Percentiles rank a stretch among this genome's conserved stretches.
phyloP scores from a whole-genome alignment of 2,329 filamentous ascomycete genomes.

The Colletotrichum tropicicola region DNA sequence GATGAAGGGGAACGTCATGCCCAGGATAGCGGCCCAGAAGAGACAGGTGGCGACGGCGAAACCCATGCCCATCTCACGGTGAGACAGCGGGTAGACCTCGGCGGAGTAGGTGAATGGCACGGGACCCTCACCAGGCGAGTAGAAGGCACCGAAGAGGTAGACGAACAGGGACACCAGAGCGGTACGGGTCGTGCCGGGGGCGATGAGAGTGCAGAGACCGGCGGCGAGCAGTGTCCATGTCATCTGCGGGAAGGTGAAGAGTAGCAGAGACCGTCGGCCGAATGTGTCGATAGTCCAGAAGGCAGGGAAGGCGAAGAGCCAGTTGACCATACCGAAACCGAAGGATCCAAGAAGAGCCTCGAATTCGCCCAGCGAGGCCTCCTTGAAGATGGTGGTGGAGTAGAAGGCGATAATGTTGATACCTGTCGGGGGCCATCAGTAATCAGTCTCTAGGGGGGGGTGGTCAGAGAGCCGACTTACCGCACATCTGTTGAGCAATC shows the following conservation, averaged over 20 bases:
- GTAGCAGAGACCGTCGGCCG: conserved; percentile 61
- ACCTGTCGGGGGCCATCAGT: conserved; percentile 35
- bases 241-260: conserved; percentile 69
- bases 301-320: conserved; percentile 66
- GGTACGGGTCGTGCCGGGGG: conserved; percentile 38
- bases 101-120: conserved; percentile 76
- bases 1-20: conserved; percentile 71
- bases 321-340: conserved; percentile 65
- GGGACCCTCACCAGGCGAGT: conserved; percentile 62
- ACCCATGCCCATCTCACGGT: conserved; percentile 77
- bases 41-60: conserved; percentile 74
- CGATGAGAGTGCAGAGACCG: conserved; percentile 62
- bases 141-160: conserved; percentile 39
- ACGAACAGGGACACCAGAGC: conserved; percentile 58
- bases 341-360: conserved; percentile 61
- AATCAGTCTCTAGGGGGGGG: not conserved
- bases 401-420: conserved; percentile 84
- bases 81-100: conserved; percentile 75
- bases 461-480: conserved; percentile 39
- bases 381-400: conserved; percentile 68
- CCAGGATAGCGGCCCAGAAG: conserved; percentile 66
- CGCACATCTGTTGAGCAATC: conserved; percentile 78
- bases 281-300: conserved; percentile 61
- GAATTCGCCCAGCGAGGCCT: conserved; percentile 64
- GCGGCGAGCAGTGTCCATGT: conserved; percentile 66